Evolutionary conservation across 352 stramenopile species (phyloP).

Genomic region (Phytophthora hibernalis): DNA sequence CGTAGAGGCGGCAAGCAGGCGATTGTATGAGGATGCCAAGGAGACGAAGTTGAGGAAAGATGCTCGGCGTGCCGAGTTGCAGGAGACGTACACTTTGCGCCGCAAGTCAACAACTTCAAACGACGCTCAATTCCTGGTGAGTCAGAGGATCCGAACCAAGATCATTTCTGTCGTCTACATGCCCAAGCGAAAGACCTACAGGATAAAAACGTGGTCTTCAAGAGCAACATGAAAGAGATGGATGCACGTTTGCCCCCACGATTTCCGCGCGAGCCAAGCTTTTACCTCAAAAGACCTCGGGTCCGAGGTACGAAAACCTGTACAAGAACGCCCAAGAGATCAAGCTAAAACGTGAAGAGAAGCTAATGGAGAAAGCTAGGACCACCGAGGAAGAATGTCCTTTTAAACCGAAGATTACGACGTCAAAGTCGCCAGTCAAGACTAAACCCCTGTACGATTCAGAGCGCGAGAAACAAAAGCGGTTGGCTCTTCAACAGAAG

Average conservation of each 20-base stretch:
- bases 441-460: conserved; percentile 72
- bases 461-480: conserved; percentile 76
- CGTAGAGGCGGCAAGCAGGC: conserved; percentile 59
- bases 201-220: conserved; percentile 64
- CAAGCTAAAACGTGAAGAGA: conserved; percentile 74
- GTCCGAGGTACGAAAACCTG: conserved; percentile 75
- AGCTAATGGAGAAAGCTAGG: conserved; percentile 62
- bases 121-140: conserved; percentile 45
- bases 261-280: conserved; percentile 74
- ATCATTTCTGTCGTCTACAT: conserved; percentile 59
- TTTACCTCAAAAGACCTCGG: conserved; percentile 42
- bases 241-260: conserved; percentile 72
- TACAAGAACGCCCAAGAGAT: conserved; percentile 76
- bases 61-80: conserved; percentile 51
- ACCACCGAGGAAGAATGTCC: conserved; percentile 69
- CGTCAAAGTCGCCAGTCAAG: conserved; percentile 63
- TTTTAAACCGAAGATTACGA: conserved; percentile 83
- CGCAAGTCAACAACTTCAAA: conserved; percentile 65
- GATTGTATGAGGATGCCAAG: conserved; percentile 68
- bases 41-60: conserved; percentile 68
- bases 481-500: conserved; percentile 72
- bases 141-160: conserved; percentile 37
- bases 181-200: conserved; percentile 61
- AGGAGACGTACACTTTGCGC: conserved; percentile 62
- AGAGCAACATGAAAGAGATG: conserved; percentile 55